phyloP scores from a whole-genome alignment of 805 yeast genomes.

The Kuraishia borneana region DNA sequence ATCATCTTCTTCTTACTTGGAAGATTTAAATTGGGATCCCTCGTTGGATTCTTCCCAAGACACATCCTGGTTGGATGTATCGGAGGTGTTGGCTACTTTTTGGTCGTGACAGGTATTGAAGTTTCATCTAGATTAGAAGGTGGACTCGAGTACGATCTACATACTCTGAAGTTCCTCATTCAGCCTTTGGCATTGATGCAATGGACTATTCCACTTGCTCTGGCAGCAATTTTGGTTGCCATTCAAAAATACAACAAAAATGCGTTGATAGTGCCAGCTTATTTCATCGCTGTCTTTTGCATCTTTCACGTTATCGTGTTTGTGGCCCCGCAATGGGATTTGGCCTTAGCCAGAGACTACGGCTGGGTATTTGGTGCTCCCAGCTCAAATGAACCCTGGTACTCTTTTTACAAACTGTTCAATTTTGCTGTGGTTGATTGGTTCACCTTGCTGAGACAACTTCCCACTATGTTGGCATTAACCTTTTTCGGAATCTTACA shows the following conservation, averaged over 20 bases:
- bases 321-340: slow-evolving; percentile 51
- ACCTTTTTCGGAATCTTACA: slow-evolving; percentile 94
- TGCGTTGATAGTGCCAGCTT: slow-evolving; percentile 71
- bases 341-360: slow-evolving; percentile 46
- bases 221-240: slow-evolving; percentile 50
- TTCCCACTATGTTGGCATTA: slow-evolving; percentile 92
- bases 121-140: slow-evolving; percentile 78
- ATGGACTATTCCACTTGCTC: slow-evolving; percentile 60
- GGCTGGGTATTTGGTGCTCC: slow-evolving; percentile 84
- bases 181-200: slow-evolving; percentile 35
- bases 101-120: slow-evolving; percentile 83
- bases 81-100: slow-evolving; percentile 96
- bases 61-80: slow-evolving; percentile 95
- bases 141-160: slow-evolving; percentile 51
- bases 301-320: slow-evolving; percentile 61
- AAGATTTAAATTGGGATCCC: slow-evolving; percentile 64
- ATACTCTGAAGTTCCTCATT: slow-evolving; percentile 38
- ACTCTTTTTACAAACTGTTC: slow-evolving; percentile 66
- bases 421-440: slow-evolving; percentile 66
- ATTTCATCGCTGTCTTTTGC: slow-evolving; percentile 60
- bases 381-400: slow-evolving; percentile 75
- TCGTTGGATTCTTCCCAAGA: slow-evolving; percentile 92
- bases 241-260: slow-evolving; percentile 49
- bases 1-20: slow-evolving; percentile 69
- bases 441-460: slow-evolving; percentile 49